phyloP scores from a whole-genome alignment of 2,329 filamentous ascomycete species.

The Paecilomyces variotii region DNA sequence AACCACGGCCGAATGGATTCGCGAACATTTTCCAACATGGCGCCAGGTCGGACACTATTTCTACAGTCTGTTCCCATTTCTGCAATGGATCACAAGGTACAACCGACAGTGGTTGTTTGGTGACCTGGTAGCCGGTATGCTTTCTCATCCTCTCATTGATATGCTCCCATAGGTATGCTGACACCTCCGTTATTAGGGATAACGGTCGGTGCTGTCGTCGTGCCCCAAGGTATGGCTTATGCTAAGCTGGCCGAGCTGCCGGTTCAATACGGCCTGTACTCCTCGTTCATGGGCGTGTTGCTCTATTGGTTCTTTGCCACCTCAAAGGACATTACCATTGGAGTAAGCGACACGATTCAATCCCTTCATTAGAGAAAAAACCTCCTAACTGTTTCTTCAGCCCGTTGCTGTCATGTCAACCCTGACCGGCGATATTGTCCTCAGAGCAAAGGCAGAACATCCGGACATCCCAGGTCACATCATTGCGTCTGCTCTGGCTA shows the following conservation, averaged over 20 bases:
- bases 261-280: conserved; percentile 80
- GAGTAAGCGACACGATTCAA: conserved; percentile 47
- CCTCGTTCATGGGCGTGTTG: conserved; percentile 90
- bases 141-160: conserved; percentile 3
- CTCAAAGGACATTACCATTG: conserved; percentile 97
- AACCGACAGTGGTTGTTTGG: conserved; percentile 83
- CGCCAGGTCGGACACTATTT: conserved; percentile 53
- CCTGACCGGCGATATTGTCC: conserved; percentile 73
- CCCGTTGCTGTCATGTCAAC: conserved; percentile 95
- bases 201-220: conserved; percentile 69
- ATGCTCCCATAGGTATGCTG: not conserved
- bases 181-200: conserved; percentile 41
- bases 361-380: conserved; percentile 2
- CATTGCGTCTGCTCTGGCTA: conserved; percentile 68
- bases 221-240: conserved; percentile 97
- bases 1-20: conserved; percentile 63
- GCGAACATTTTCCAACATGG: conserved; percentile 53
- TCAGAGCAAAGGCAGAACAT: conserved; percentile 49
- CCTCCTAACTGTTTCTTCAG: conserved; percentile 34
- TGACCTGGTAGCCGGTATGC: conserved; percentile 76
- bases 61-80: conserved; percentile 72
- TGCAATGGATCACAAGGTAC: conserved; percentile 81
- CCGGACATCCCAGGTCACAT: conserved; percentile 52
- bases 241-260: conserved; percentile 73
- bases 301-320: conserved; percentile 98